A percentile compares a stretch with the other conserved stretches of the same genome.
Conservation (phyloP, 2,329 filamentous ascomycete species). For the Paecilomyces sp. region DNA sequence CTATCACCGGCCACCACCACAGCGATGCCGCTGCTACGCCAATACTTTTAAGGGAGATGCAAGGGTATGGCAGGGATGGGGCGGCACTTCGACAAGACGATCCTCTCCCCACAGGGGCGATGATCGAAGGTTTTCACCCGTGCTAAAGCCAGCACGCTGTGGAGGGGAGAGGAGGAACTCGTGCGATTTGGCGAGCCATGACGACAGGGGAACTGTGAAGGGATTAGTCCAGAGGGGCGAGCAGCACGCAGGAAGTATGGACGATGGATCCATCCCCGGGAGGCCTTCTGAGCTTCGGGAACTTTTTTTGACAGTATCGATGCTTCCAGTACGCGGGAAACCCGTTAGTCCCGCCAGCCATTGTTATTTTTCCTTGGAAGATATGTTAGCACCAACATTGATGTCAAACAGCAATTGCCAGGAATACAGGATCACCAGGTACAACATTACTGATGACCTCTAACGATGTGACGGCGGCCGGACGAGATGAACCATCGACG, state of each 20-base stretch:
- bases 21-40: background rate
- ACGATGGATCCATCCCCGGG: background rate
- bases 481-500: background rate
- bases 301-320: background rate
- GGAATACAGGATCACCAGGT: background rate
- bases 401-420: too few relatives aligned
- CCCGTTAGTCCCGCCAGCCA: background rate
- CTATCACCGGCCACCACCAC: background rate
- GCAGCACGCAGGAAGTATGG: background rate
- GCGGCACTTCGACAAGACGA: slow-evolving; percentile 1
- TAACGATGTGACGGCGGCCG: background rate
- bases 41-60: slow-evolving; percentile 1
- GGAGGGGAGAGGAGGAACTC: background rate
- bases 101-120: background rate
- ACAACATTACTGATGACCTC: background rate
- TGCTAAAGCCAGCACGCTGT: background rate
- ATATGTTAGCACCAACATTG: background rate
- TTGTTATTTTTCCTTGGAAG: background rate
- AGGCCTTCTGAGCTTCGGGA: background rate
- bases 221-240: background rate
- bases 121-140: background rate
- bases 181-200: background rate
- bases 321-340: background rate
- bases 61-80: background rate
- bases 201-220: background rate